Percentiles rank a stretch among this genome's conserved stretches.
Conservation (phyloP, 768 basidiomycete species). For the Termitomyces sp. region DNA sequence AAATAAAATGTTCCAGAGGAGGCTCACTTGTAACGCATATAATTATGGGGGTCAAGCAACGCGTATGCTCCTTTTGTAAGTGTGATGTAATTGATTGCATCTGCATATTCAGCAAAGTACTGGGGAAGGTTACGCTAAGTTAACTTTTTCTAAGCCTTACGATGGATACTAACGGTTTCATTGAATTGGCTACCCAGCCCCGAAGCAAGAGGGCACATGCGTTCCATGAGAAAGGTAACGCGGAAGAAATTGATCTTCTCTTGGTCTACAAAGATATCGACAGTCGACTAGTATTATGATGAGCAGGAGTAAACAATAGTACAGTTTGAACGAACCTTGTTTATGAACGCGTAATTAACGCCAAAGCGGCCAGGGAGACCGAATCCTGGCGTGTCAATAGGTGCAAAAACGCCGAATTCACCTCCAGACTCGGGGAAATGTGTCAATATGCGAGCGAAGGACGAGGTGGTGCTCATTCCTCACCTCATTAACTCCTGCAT, state of each 20-base stretch:
- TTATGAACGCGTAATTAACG: constrained; percentile 40
- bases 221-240: constrained; percentile 43
- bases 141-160: background rate
- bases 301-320: background rate
- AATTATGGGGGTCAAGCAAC: constrained; percentile 40
- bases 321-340: constrained; percentile 26
- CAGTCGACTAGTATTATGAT: background rate
- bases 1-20: background rate
- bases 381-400: constrained; percentile 25
- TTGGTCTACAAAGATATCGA: constrained; percentile 31
- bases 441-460: background rate
- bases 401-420: constrained; percentile 37
- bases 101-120: constrained; percentile 38
- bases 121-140: constrained; percentile 7
- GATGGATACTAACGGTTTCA: constrained; percentile 28
- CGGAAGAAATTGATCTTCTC: constrained; percentile 46
- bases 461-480: background rate
- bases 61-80: constrained; percentile 34
- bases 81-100: constrained; percentile 39
- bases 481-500: constrained; percentile 43
- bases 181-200: constrained; percentile 38
- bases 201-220: constrained; percentile 32
- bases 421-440: constrained; percentile 31
- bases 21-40: constrained; percentile 41
- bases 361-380: constrained; percentile 40